Conservation (phyloP, 768 basidiomycete species). For the Fibroporia radiculosa region DNA sequence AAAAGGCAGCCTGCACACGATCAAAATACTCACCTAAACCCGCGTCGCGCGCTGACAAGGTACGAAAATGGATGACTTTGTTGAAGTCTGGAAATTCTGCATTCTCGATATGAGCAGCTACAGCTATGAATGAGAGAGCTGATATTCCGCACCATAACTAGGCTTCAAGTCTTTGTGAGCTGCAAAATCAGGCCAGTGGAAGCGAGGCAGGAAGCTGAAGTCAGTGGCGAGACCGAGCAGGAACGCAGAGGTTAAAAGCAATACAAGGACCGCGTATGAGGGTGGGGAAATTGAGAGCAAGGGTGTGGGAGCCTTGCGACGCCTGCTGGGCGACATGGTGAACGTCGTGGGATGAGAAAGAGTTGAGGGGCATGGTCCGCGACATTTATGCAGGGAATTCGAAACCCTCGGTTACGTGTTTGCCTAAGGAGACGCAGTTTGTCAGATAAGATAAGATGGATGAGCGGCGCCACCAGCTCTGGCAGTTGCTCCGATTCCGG, state of each 20-base stretch:
- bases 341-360: no score
- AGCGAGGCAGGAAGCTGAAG: conserved; percentile 13
- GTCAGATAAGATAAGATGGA: no score
- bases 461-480: no score
- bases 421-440: no score
- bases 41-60: conserved; percentile 41
- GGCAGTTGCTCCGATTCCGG: no score
- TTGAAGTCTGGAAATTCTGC: conserved; percentile 50
- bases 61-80: conserved; percentile 34
- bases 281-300: no score
- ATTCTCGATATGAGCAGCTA: background rate
- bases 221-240: conserved; percentile 23
- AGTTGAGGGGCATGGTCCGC: no score
- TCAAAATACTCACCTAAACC: conserved; percentile 38
- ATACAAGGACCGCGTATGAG: conserved; percentile 28
- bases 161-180: conserved; percentile 10
- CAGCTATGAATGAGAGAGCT: background rate
- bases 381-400: no score
- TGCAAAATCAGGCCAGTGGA: conserved; percentile 7
- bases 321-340: no score
- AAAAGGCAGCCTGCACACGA: background rate
- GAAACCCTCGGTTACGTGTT: no score
- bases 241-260: conserved; percentile 39
- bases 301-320: no score
- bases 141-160: background rate